Evolutionary conservation across 2,329 filamentous ascomycete species (phyloP).

Genomic region (Colletotrichum scovillei): DNA sequence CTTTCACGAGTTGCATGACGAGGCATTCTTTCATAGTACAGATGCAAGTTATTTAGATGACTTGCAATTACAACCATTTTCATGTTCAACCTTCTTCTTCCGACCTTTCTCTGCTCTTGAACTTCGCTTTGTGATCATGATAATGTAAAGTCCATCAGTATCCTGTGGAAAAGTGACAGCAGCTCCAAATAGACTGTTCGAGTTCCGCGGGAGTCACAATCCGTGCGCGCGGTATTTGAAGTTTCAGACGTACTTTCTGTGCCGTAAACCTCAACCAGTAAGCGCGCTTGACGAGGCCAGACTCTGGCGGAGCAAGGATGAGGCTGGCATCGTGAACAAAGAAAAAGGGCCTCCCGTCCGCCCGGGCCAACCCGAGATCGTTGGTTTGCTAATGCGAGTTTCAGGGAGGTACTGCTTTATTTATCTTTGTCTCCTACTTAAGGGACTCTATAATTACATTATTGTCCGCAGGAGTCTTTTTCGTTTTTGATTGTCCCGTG

Average conservation of each 20-base stretch:
- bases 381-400: not conserved
- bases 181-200: not conserved
- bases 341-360: too few species aligned
- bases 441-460: not conserved
- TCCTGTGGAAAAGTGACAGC: too few species aligned
- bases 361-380: not conserved
- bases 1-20: constrained; percentile 23
- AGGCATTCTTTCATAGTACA: not conserved
- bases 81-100: not conserved
- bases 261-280: not conserved
- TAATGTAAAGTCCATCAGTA: not conserved
- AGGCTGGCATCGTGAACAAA: not conserved
- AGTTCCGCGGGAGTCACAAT: not conserved
- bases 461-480: not conserved
- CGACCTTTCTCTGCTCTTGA: too few species aligned
- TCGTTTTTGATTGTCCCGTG: not conserved
- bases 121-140: not conserved
- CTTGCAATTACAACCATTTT: constrained; percentile 30
- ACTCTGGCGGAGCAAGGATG: not conserved
- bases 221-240: not conserved
- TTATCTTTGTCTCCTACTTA: not conserved
- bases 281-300: too few species aligned
- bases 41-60: constrained; percentile 9
- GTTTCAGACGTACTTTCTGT: not conserved
- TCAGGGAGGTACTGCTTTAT: not conserved